phyloP scores from a whole-genome alignment of 163 green algal genomes.

The Prototheca cutis region DNA sequence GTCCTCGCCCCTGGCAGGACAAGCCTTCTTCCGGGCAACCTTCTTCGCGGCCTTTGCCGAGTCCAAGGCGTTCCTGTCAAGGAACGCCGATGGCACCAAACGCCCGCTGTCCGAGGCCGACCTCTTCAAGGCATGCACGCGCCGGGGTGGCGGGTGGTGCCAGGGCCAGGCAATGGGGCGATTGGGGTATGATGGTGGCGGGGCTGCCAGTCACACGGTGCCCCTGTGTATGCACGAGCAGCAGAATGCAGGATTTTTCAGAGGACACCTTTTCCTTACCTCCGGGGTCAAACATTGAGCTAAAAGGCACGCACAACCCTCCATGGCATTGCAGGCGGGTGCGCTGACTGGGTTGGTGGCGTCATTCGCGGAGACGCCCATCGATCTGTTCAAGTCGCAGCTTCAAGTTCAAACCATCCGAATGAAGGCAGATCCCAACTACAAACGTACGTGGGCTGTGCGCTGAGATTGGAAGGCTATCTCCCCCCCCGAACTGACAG shows the following conservation, averaged over 20 bases:
- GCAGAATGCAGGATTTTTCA: too few species aligned
- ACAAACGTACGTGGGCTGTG: too few species aligned
- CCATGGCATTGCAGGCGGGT: slow-evolving; percentile 35
- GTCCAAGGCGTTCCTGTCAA: slow-evolving; percentile 70
- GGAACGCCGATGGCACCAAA: slow-evolving; percentile 59
- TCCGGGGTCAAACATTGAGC: too few species aligned
- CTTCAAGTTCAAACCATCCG: slow-evolving; percentile 79
- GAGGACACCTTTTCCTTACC: too few species aligned
- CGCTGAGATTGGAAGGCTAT: too few species aligned
- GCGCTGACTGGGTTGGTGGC: slow-evolving; percentile 76
- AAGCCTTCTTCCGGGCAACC: slow-evolving; percentile 89
- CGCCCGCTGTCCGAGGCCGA: slow-evolving; percentile 43
- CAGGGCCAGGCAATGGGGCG: too few species aligned
- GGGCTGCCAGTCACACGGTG: too few species aligned
- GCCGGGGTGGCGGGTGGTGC: too few species aligned
- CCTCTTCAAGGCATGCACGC: slow-evolving; percentile 80
- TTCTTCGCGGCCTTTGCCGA: slow-evolving; percentile 79
- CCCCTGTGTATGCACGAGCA: too few species aligned
- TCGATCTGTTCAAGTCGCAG: slow-evolving; percentile 97
- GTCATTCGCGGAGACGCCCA: slow-evolving; percentile 80
- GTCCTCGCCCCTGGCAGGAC: slow-evolving; percentile 75
- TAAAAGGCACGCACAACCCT: too few species aligned
- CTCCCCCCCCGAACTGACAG: too few species aligned
- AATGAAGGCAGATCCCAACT: slow-evolving; percentile 52
- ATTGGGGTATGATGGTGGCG: not conserved